These are phyloP conservation scores for Asclepias syriaca DNA, from an alignment of 257 asterid species.

Conservation along the genomic window DNA sequence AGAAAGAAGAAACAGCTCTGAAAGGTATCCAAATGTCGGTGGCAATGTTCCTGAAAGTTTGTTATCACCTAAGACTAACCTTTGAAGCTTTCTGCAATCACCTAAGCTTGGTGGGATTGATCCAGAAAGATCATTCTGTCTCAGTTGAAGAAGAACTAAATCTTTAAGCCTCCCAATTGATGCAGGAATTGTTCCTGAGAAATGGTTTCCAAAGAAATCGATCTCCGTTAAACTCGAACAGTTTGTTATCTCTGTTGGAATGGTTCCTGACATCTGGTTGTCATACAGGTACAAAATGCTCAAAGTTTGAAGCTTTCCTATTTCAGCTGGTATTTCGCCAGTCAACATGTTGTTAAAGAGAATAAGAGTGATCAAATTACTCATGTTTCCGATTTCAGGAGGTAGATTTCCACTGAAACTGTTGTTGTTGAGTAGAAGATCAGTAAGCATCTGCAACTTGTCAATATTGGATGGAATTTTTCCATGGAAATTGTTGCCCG, in stretches of 20 bases:
- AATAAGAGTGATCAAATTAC: slow-evolving; percentile 38
- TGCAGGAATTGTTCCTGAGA: slow-evolving; percentile 68
- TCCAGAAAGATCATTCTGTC: slow-evolving; percentile 73
- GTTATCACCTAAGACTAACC: slow-evolving; percentile 72
- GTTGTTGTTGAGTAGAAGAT: slow-evolving; percentile 83
- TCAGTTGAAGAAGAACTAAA: slow-evolving; percentile 51
- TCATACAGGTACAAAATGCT: slow-evolving; percentile 55
- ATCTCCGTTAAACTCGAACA: slow-evolving; percentile 52
- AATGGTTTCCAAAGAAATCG: slow-evolving; percentile 74
- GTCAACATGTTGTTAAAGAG: slow-evolving; percentile 69
- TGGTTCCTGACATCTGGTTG: slow-evolving; percentile 69
- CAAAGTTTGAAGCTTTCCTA: slow-evolving; percentile 61
- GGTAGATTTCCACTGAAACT: slow-evolving; percentile 64
- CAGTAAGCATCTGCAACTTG: slow-evolving; percentile 52
- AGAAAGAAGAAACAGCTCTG: slow-evolving; percentile 48
- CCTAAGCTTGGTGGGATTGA: slow-evolving; percentile 74
- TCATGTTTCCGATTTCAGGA: slow-evolving; percentile 63
- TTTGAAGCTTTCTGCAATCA: slow-evolving; percentile 69
- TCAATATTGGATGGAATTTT: slow-evolving; percentile 45
- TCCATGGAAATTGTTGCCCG: slow-evolving; percentile 56
- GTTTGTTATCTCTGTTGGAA: slow-evolving; percentile 68
- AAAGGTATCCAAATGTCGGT: slow-evolving; percentile 55
- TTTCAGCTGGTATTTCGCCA: slow-evolving; percentile 58
- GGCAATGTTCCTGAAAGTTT: slow-evolving; percentile 73
- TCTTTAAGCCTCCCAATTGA: slow-evolving; percentile 69